Conservation (phyloP, 306 rosid species). For the Prunus padus region DNA sequence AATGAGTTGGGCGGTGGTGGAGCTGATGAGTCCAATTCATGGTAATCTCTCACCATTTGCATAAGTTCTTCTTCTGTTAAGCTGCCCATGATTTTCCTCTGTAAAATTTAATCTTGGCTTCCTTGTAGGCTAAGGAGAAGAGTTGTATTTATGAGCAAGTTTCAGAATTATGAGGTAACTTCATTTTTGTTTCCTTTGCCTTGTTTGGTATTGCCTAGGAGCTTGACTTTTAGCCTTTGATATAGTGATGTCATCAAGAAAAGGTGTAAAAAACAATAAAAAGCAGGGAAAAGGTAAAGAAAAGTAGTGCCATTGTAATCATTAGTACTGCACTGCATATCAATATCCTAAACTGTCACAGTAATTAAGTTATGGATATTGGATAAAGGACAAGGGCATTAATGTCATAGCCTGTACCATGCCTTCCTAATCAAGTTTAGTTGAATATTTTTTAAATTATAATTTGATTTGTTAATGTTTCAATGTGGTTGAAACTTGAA, state of each 20-base stretch:
- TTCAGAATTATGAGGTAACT: not conserved
- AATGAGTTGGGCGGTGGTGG: constrained; percentile 7
- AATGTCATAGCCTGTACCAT: too few relatives aligned
- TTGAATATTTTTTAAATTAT: too few relatives aligned
- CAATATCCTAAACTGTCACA: not conserved
- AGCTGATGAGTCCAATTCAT: constrained; percentile 25
- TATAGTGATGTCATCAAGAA: not conserved
- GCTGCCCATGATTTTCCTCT: constrained; percentile 31
- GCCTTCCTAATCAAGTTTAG: too few relatives aligned
- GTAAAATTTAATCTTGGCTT: not conserved
- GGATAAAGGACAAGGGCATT: too few relatives aligned
- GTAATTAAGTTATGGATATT: too few relatives aligned
- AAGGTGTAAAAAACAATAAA: not conserved
- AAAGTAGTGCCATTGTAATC: not conserved
- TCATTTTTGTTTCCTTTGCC: not conserved
- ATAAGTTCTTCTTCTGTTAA: constrained; percentile 42
- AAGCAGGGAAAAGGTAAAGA: not conserved
- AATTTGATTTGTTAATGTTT: too few relatives aligned
- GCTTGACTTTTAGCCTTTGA: not conserved
- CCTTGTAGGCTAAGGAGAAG: not conserved
- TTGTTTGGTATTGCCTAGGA: not conserved
- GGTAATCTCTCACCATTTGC: constrained; percentile 39
- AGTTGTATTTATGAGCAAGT: not conserved
- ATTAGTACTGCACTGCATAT: not conserved
- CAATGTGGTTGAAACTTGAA: too few relatives aligned